These are phyloP conservation scores for Aeschynomene evenia DNA, from an alignment of 306 rosid genomes.

Conservation along the genomic window DNA sequence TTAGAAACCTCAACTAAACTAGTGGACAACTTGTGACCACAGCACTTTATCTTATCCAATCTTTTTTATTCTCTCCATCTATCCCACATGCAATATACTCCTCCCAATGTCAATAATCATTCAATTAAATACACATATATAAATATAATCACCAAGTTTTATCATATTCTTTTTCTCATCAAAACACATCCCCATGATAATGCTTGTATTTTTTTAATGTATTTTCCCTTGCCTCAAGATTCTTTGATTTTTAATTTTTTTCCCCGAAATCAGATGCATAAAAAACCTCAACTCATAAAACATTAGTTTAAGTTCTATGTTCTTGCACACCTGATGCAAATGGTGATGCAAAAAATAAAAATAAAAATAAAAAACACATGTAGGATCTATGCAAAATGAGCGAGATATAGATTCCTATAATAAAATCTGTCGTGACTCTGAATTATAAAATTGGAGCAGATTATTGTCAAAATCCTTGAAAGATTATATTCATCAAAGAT, in stretches of 20 bases:
- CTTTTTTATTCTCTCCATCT: slow-evolving; percentile 31
- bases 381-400: slow-evolving; percentile 35
- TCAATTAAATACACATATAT: slow-evolving; percentile 1
- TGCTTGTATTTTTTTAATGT: slow-evolving; percentile 41
- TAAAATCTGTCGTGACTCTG: slow-evolving; percentile 37
- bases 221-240: slow-evolving; percentile 36
- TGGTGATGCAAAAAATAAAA: slow-evolving; percentile 31
- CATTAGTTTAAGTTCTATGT: slow-evolving; percentile 32
- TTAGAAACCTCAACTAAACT: slow-evolving; percentile 27
- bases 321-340: slow-evolving; percentile 33
- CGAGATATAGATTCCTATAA: slow-evolving; percentile 48
- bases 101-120: slow-evolving; percentile 36
- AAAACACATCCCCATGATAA: slow-evolving; percentile 52
- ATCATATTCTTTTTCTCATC: slow-evolving; percentile 25
- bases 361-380: slow-evolving; percentile 10
- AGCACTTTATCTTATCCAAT: slow-evolving; percentile 34
- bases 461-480: slow-evolving; percentile 37
- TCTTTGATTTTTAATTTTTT: slow-evolving; percentile 32
- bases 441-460: slow-evolving; percentile 33
- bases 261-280: slow-evolving; percentile 31
- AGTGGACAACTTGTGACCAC: slow-evolving; percentile 57
- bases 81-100: slow-evolving; percentile 57
- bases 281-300: slow-evolving; percentile 16
- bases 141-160: slow-evolving; percentile 27
- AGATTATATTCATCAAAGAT: slow-evolving; percentile 39